A percentile compares a stretch with the other conserved stretches of the same genome.
Evolutionary conservation across 2,329 filamentous ascomycete genomes (phyloP).

Genomic region (Hymenoscyphus salicellus): DNA sequence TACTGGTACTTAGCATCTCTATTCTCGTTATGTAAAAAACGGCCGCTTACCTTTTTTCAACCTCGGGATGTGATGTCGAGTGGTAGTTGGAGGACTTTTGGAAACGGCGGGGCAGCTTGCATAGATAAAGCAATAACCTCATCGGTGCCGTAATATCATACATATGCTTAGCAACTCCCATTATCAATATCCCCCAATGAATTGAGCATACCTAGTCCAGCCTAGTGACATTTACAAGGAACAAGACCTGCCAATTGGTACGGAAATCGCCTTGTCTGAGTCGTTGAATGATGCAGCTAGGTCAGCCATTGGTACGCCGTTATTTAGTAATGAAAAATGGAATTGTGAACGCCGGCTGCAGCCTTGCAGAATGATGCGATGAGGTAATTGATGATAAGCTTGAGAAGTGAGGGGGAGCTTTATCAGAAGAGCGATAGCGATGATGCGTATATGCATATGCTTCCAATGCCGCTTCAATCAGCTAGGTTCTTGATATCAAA

Average conservation of each 20-base stretch:
- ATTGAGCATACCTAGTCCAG: too few relatives aligned
- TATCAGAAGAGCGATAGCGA: constrained; percentile 8
- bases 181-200: too few relatives aligned
- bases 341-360: constrained; percentile 11
- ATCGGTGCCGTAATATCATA: too few relatives aligned
- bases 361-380: constrained; percentile 8
- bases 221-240: background rate
- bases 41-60: background rate
- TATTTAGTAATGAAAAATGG: constrained; percentile 23
- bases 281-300: background rate
- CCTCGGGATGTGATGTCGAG: too few relatives aligned
- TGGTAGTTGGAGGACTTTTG: too few relatives aligned
- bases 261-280: background rate
- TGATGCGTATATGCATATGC: background rate
- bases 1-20: constrained; percentile 8
- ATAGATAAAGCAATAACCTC: too few relatives aligned
- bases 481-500: background rate
- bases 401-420: constrained; percentile 13
- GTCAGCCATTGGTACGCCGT: background rate
- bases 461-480: background rate
- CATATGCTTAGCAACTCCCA: too few relatives aligned
- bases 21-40: constrained; percentile 2
- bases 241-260: constrained; percentile 14
- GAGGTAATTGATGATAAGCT: constrained; percentile 16
- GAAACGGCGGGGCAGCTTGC: too few relatives aligned